phyloP scores from a whole-genome alignment of 2,329 filamentous ascomycete genomes.

The Aspergillus brasiliensis region DNA sequence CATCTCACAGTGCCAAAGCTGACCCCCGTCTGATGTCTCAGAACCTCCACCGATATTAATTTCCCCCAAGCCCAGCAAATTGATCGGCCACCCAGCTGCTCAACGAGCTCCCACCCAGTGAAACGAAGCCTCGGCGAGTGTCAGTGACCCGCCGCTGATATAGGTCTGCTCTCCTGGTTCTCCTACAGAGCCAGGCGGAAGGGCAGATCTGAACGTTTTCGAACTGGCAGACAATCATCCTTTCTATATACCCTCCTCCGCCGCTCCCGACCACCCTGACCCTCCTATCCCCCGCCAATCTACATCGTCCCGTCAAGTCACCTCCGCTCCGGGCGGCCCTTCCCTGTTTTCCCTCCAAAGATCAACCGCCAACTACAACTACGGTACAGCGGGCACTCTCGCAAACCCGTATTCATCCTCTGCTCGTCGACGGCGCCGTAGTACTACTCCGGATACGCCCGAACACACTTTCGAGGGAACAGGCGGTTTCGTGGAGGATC shows the following conservation, averaged over 20 bases:
- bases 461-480: constrained; percentile 23
- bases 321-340: constrained; percentile 27
- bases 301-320: constrained; percentile 42
- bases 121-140: constrained; percentile 27
- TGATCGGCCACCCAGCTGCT: constrained; percentile 7
- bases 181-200: constrained; percentile 45
- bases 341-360: constrained; percentile 25
- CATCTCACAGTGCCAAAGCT: background rate
- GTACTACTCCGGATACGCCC: constrained; percentile 31
- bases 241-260: constrained; percentile 59
- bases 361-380: constrained; percentile 10
- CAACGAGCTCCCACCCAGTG: constrained; percentile 17
- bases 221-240: constrained; percentile 73
- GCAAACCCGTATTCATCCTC: constrained; percentile 18
- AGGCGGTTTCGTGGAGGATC: constrained; percentile 25
- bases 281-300: constrained; percentile 56
- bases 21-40: background rate
- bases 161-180: constrained; percentile 50
- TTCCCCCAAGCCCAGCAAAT: background rate
- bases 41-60: background rate
- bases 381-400: constrained; percentile 15
- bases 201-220: constrained; percentile 53
- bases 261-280: constrained; percentile 68
- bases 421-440: constrained; percentile 35
- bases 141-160: constrained; percentile 33